phyloP scores from a whole-genome alignment of 176 grass and related monocot species.

The Eleusine coracana region DNA sequence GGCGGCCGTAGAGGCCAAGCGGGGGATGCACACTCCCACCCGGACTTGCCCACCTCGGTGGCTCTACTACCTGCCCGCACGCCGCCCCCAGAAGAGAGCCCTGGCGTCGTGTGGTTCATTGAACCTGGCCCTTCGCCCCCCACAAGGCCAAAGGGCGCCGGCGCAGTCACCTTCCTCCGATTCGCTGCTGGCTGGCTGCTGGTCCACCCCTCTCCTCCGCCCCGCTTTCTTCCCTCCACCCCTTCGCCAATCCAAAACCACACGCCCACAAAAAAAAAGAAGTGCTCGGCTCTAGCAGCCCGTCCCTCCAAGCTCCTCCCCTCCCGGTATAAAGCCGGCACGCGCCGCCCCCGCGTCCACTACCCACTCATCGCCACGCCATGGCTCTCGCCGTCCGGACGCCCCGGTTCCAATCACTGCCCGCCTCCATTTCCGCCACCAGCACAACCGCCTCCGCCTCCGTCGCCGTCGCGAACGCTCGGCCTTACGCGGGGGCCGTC shows the following conservation, averaged over 20 bases:
- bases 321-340: conserved; percentile 31
- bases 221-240: background rate
- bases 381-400: conserved; percentile 42
- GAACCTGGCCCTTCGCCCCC: conserved; percentile 64
- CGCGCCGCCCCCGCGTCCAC: background rate
- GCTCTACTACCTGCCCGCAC: background rate
- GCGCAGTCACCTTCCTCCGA: background rate
- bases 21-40: conserved; percentile 25
- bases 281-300: background rate
- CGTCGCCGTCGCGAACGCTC: background rate
- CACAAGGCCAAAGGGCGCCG: conserved; percentile 22
- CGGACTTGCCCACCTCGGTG: conserved; percentile 33
- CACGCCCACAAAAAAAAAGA: background rate
- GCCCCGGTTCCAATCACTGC: conserved; percentile 36
- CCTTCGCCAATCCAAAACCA: conserved; percentile 46
- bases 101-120: conserved; percentile 52
- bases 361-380: background rate
- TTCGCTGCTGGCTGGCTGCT: background rate
- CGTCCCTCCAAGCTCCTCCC: background rate
- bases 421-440: conserved; percentile 38
- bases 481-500: conserved; percentile 13
- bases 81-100: background rate
- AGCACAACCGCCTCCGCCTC: conserved; percentile 16
- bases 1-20: background rate
- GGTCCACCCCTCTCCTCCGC: background rate